Base-by-base conservation (phyloP, 257 asterid genomes). In the Lithospermum erythrorhizon region DNA sequence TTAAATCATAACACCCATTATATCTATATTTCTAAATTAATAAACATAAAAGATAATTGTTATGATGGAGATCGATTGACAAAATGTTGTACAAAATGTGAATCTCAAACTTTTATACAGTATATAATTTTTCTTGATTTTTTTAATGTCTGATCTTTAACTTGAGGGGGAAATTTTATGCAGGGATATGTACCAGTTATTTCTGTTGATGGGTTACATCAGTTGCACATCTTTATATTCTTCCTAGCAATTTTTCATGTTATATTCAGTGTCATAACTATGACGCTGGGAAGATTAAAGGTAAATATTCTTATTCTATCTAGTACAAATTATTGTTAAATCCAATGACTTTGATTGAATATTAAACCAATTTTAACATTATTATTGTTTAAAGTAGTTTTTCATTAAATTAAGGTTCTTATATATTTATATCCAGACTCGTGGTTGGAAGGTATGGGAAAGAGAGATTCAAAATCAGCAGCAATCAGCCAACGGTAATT, bases 401-500 rank as follows among this genome's bases (percentile, higher is more conserved):
- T 1, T 25, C 10, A n/a, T 63, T 8, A 30, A 35, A 10, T 37
- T 23, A 6, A 32, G 22, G 18, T 55, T 17, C 21, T 32, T n/a
- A 52, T 35, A 9, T 35, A 35, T 35, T 5, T 35, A 45, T 48
- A 35, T 73, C 66, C 68, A 91, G 98, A 91, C 83, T 75, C 95
- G 96, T 20, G 90, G 85, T 59, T 91, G 98, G 98, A 91, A 86
- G 71, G 83, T 67, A 2, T 91, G 98, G 98, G 98, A 91, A 72
- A 61, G 35, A 30, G 78, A 79, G 61, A 65, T 68, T 55, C 66
- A 65, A 51, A 45, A 60, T 20, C 75, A 79, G 20, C 61, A 76
- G 24, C 82, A 75, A 59, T 35, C 48, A 19, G 53, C 88, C 61
- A 75, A 79, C 53, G 94, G 94, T 85, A 81, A 29, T 10, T 47